Conservation (phyloP, 345 rosid genomes). For the Salix udensis region DNA sequence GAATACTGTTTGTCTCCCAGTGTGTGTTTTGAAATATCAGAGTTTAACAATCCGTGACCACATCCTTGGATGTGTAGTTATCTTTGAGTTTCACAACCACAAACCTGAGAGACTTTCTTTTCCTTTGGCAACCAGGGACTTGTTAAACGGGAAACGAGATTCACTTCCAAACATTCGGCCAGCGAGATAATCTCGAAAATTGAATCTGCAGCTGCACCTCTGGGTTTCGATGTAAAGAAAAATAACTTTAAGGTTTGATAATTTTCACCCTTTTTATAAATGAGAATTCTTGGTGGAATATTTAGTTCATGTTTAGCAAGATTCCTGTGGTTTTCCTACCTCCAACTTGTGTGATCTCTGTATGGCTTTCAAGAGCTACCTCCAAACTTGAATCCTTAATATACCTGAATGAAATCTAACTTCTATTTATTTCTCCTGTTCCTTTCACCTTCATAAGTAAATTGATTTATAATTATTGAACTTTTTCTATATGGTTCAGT, state of each 20-base stretch:
- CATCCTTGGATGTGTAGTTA: neutral
- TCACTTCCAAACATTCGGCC: conserved; percentile 81
- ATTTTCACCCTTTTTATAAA: neutral
- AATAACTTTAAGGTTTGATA: conserved; percentile 73
- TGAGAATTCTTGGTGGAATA: neutral
- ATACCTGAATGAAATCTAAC: neutral
- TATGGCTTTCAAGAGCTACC: neutral
- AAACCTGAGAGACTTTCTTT: conserved; percentile 13
- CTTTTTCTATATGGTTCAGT: neutral
- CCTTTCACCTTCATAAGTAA: neutral
- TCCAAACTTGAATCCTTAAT: neutral
- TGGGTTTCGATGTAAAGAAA: conserved; percentile 96
- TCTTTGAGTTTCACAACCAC: conserved; percentile 3
- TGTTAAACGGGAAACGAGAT: conserved; percentile 86
- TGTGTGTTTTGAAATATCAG: neutral
- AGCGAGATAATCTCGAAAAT: conserved; percentile 86
- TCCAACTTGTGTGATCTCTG: neutral
- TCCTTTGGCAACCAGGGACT: conserved; percentile 56
- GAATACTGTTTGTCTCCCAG: neutral
- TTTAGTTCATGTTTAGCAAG: neutral
- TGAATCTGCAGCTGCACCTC: conserved; percentile 73
- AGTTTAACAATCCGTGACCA: neutral
- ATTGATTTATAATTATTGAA: neutral
- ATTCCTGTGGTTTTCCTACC: neutral
- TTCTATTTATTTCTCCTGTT: neutral